Evolutionary conservation across 177 flowering plant species (phyloP), one percentile per base, ranked within the genome.

Genomic region (Vitis hybrid): DNA sequence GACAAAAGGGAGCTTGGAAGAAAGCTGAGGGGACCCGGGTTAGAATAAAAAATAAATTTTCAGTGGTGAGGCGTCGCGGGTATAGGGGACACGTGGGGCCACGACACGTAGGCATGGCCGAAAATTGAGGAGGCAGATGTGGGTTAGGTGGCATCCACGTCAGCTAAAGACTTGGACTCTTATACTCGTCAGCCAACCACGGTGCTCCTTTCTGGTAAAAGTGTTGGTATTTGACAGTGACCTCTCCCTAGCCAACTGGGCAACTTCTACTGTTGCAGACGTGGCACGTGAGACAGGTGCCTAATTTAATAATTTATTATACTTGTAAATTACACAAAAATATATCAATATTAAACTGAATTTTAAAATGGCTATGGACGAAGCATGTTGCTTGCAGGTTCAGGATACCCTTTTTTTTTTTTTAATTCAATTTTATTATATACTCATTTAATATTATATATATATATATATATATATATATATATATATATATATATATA

Each of bases 181-280:
- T 3, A 54, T 65, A 67, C 66, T 65, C 79, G 75, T 79, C 79
- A 74, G 60, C 76, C 62, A 69, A 76, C 65, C 86, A 82, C 78
- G 81, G 61, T 82, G 72, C 79, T 48, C 60, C 50, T 68, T 76
- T 73, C 71, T 50, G 80, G 82, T 70, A 51, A 51, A 60, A 8
- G 0, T 84, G 88, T 78, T 80, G 84, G 85, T 17, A 57, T 56
- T 18, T 52, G 91, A 88, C 56, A 72, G 67, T 67, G 88, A 86
- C 67, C 62, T 78, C 32, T 55, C 18, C 82, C 80, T 83, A 81
- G 78, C 84, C 62, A 15, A 26, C 75, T 48, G 19, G 78, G 78
- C 83, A 79, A 49, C 17, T 67, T 58, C 67, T 7, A 30, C 70
- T 72, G 70, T 68, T 57, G 50, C 65, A 34, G 65, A 54, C 74